Base-by-base conservation (phyloP, 768 basidiomycete genomes). In the Sarcodon aspratus region DNA sequence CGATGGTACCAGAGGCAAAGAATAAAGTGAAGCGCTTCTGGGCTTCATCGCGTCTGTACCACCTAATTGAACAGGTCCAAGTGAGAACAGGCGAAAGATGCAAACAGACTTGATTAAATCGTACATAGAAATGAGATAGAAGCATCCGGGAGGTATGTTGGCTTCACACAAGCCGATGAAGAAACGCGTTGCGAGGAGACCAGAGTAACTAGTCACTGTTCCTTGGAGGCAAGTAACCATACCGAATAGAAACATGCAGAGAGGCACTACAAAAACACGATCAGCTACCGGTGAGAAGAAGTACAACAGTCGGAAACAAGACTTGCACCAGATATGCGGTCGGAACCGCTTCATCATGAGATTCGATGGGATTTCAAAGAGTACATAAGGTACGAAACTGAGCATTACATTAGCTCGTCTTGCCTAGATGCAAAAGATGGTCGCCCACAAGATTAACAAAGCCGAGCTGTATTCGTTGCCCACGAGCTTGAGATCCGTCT, bases 1-100 rank as follows among this genome's bases (percentile, higher is more conserved):
- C 64, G 36, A 67, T 60, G 1, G 71, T 73, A 6, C 59, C 60
- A 10, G 64, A 65, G 9, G 59, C 59, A 59, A 69, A 70, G 61
- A 69, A 69, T 59, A 67, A 62, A 34, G 62, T 57, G 51, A 58
- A 62, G 6, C 62, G 55, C 42, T 62, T 63, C 52, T 65, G 63
- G 37, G 64, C 59, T 50, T 69, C 69, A 37, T 60, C 54, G 11
- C 64, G 59, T 18, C 62, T 61, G 58, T 69, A 69, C 65, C 66
- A 68, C 56, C 60, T 62, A 27, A 42, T 44, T 9, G 42, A 45
- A 7, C 38, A 43, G 34, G 44, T 47, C 47, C 10, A 8, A 6
- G 15, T 36, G 27, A 15, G 11, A 21, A 44, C 11, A n/a, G 33
- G 27, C 3, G 21, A 6, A 49, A 47, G 45, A 47, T 5, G 2